Base-by-base conservation (phyloP, 768 basidiomycete genomes). In the Podaxis carcinomalis region DNA sequence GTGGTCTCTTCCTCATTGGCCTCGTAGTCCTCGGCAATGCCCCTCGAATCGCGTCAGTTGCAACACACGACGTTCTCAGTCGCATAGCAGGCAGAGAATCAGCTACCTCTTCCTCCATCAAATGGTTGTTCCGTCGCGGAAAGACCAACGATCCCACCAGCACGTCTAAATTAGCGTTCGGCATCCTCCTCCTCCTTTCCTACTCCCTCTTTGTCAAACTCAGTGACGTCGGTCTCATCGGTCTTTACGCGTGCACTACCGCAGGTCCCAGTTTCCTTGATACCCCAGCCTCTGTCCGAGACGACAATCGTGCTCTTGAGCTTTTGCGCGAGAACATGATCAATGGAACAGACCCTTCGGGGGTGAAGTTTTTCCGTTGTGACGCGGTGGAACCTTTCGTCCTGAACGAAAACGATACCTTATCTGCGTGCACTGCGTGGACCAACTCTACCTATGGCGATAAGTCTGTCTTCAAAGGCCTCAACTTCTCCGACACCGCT, bases 401-500 rank as follows among this genome's bases (percentile, higher is more conserved):
- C 37, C 1, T 49, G 21, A 61, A 51, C 28, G 56, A 14, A 19
- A 61, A 65, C 35, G 50, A 61, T n/a, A 57, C 62, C 13, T 28
- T 61, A 21, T 56, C 51, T 47, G 54, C 57, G 21, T 70, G 70
- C 51, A 65, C 62, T 5, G 35, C 58, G 5, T 70, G 68, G 68
- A 61, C 53, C 25, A 70, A 70, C 57, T 63, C 63, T 0, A 70
- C 69, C 4, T 68, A 64, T 32, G 66, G 59, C 28, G 68, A 70
- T n/a, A 32, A 35, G 14, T 59, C 55, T 11, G 32, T 66, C 28
- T 69, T 67, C 56, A 9, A 13, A 14, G 56, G 35, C 6, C 36
- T 69, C 11, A 70, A 70, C 36, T 59, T 64, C 3, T 68, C 69
- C 3, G 69, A 70, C 42, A 66, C 65, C 27, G 69, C 65, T 36